A percentile compares a stretch with the other conserved stretches of the same genome.
phyloP scores from a whole-genome alignment of 1,139 yeast species.

The Taphrina pruni region DNA sequence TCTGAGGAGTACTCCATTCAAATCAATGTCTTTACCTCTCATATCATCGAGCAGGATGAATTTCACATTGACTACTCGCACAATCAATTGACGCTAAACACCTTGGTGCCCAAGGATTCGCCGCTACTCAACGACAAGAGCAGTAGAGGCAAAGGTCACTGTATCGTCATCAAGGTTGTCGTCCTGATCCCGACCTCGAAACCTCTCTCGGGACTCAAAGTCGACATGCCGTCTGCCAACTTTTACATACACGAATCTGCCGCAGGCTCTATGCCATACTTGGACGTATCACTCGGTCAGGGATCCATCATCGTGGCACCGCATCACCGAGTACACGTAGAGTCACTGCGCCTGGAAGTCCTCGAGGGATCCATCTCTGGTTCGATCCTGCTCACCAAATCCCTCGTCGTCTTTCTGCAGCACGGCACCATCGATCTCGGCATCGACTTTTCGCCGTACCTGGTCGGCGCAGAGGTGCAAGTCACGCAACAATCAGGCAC shows the following conservation, averaged over 20 bases:
- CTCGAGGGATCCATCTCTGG: slow-evolving; percentile 18
- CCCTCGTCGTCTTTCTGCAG: slow-evolving; percentile 6
- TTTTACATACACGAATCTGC: slow-evolving; percentile 20
- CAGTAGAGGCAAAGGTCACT: slow-evolving; percentile 18
- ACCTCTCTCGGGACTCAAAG: slow-evolving; percentile 21
- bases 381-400: slow-evolving; percentile 18
- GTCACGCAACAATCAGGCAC: slow-evolving; percentile 23
- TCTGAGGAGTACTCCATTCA: slow-evolving; percentile 27
- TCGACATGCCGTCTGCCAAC: slow-evolving; percentile 28
- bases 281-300: slow-evolving; percentile 16
- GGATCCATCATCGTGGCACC: slow-evolving; percentile 18
- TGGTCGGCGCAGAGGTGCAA: slow-evolving; percentile 28
- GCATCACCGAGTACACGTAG: slow-evolving; percentile 27
- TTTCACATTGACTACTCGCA: slow-evolving; percentile 19
- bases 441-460: slow-evolving; percentile 26
- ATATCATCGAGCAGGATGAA: slow-evolving; percentile 8
- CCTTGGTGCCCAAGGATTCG: slow-evolving; percentile 12
- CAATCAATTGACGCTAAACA: slow-evolving; percentile 4
- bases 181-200: slow-evolving; percentile 29
- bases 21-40: slow-evolving; percentile 32
- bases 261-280: slow-evolving; percentile 22
- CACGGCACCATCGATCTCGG: slow-evolving; percentile 25
- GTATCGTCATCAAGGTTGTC: slow-evolving; percentile 27
- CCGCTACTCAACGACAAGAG: slow-evolving; percentile 5
- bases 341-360: slow-evolving; percentile 4